phyloP scores from a whole-genome alignment of 768 basidiomycete genomes.

The Daedalea quercina region DNA sequence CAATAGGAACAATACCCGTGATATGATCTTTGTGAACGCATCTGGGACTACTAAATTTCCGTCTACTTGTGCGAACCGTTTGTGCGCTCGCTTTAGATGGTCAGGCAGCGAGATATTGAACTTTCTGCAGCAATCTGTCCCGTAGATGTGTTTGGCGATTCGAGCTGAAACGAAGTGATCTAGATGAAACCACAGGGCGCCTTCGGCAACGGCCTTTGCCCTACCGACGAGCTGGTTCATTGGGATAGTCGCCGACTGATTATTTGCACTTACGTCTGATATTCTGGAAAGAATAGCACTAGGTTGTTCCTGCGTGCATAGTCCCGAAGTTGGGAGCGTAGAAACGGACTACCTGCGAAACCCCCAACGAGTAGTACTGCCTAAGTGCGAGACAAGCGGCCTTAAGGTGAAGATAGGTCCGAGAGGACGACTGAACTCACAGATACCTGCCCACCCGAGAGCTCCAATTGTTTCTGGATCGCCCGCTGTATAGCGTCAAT shows the following conservation, averaged over 20 bases:
- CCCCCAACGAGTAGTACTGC: constrained; percentile 78
- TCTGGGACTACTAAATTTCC: background rate
- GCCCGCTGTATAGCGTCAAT: constrained; percentile 28
- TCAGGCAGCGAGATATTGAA: constrained; percentile 32
- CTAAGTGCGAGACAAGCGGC: constrained; percentile 25
- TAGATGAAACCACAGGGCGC: constrained; percentile 35
- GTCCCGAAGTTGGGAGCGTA: constrained; percentile 60
- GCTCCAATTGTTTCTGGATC: constrained; percentile 1
- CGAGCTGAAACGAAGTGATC: constrained; percentile 44
- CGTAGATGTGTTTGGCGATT: constrained; percentile 43
- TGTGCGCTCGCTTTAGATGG: constrained; percentile 23
- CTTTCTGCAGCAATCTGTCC: constrained; percentile 31
- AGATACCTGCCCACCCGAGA: background rate
- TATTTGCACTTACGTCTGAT: constrained; percentile 59
- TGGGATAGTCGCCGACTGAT: too few relatives aligned
- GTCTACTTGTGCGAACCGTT: background rate
- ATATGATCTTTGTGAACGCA: background rate
- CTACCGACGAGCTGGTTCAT: too few relatives aligned
- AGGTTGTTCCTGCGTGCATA: constrained; percentile 45
- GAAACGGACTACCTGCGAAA: constrained; percentile 38
- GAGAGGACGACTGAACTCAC: background rate
- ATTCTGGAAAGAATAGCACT: constrained; percentile 65
- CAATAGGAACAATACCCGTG: background rate
- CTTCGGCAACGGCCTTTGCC: constrained; percentile 48
- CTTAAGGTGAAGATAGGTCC: background rate